Conservation (phyloP, 2,329 filamentous ascomycete species). For the Plenodomus biglobosus region DNA sequence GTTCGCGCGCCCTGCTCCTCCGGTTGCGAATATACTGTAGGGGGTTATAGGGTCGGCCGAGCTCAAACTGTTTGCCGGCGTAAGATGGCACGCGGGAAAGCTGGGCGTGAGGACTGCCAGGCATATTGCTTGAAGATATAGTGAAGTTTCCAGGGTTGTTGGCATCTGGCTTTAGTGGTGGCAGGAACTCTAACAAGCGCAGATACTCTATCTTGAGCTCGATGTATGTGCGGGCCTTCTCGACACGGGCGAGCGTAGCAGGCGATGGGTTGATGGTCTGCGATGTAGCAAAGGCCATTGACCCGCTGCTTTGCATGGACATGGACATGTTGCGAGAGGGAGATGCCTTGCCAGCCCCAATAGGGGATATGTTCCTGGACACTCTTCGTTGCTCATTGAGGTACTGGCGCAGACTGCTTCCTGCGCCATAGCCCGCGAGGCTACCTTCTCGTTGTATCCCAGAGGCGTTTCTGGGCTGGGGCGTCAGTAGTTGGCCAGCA, state of each 20-base stretch:
- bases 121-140: slow-evolving; percentile 44
- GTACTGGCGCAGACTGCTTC: slow-evolving; percentile 66
- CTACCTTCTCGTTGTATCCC: slow-evolving; percentile 45
- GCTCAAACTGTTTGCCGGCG: slow-evolving; percentile 40
- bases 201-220: slow-evolving; percentile 86
- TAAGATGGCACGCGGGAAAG: slow-evolving; percentile 43
- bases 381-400: slow-evolving; percentile 69
- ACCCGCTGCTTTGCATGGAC: slow-evolving; percentile 27
- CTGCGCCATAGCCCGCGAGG: slow-evolving; percentile 48
- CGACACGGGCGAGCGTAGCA: slow-evolving; percentile 77
- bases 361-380: slow-evolving; percentile 64
- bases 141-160: slow-evolving; percentile 47
- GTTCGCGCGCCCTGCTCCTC: slow-evolving; percentile 77
- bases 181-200: slow-evolving; percentile 74
- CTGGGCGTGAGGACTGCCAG: slow-evolving; percentile 46
- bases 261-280: slow-evolving; percentile 68
- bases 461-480: slow-evolving; percentile 51
- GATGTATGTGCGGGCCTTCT: slow-evolving; percentile 81
- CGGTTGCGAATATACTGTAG: slow-evolving; percentile 91
- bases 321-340: slow-evolving; percentile 36
- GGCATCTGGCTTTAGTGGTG: slow-evolving; percentile 64
- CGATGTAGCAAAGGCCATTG: slow-evolving; percentile 24
- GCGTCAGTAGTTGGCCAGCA: slow-evolving; percentile 57
- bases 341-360: slow-evolving; percentile 41
- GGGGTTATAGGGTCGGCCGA: slow-evolving; percentile 82